A percentile compares a stretch with the other conserved stretches of the same genome.
These are phyloP conservation scores for Eragrostis nindensis DNA, from an alignment of 176 grass and related monocot genomes.

Conservation along the genomic window DNA sequence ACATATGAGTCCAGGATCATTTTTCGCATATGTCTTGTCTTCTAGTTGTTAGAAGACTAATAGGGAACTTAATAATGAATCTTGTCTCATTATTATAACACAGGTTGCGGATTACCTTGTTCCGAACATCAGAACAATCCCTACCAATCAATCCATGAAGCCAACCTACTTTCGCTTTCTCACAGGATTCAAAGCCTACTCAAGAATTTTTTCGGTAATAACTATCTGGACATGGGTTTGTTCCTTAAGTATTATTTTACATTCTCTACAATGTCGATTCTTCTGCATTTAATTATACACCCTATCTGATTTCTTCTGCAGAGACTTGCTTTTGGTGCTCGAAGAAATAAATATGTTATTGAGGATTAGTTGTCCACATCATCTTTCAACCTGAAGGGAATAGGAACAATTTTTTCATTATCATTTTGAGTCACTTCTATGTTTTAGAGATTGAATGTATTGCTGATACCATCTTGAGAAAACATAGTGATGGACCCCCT, in stretches of 20 bases:
- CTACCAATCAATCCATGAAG: constrained; percentile 80
- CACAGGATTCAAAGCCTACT: constrained; percentile 97
- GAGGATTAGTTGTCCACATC: constrained; percentile 65
- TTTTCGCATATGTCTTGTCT: neutral
- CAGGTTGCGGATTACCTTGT: constrained; percentile 93
- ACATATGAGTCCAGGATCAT: constrained; percentile 2
- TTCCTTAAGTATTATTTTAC: constrained; percentile 33
- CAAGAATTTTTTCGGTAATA: constrained; percentile 94
- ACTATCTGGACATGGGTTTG: neutral
- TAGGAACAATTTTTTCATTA: constrained; percentile 43
- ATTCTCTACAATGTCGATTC: constrained; percentile 29
- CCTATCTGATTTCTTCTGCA: constrained; percentile 50
- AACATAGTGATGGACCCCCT: constrained; percentile 12
- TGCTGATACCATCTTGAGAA: constrained; percentile 11
- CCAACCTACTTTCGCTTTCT: constrained; percentile 96
- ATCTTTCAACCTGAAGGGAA: constrained; percentile 44
- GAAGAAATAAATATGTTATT: constrained; percentile 82
- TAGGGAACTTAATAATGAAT: constrained; percentile 22
- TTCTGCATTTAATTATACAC: constrained; percentile 28
- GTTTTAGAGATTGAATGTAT: constrained; percentile 36
- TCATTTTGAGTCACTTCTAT: constrained; percentile 28
- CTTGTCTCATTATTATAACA: constrained; percentile 30
- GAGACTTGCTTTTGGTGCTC: constrained; percentile 94
- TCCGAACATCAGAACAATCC: constrained; percentile 76
- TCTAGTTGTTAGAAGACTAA: constrained; percentile 6